Evolutionary conservation across 768 basidiomycete species (phyloP).

Genomic region (Phanerodontia chrysosporium): DNA sequence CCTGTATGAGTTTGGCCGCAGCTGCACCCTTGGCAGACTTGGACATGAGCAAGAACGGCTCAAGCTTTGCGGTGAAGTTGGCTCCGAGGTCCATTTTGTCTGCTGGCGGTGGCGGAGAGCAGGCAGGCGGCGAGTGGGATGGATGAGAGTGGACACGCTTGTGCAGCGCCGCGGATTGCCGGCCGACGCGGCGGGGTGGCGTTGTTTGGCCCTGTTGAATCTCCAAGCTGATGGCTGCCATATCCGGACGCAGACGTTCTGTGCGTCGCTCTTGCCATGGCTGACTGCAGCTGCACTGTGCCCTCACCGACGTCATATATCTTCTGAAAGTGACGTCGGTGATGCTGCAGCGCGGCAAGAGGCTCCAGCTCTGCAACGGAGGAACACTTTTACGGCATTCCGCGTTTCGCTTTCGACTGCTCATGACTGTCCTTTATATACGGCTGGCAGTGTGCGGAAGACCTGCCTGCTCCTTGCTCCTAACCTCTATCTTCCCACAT

Average conservation of each 20-base stretch:
- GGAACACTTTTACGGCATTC: neutral
- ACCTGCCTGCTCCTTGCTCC: neutral
- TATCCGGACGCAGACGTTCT: neutral
- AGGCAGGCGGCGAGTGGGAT: neutral
- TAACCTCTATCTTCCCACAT: neutral
- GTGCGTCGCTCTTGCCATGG: neutral
- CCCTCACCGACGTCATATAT: no score
- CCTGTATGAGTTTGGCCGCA: constrained; percentile 82
- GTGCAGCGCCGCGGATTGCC: neutral
- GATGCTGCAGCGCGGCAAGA: neutral
- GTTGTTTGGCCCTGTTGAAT: constrained; percentile 9
- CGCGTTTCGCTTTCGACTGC: neutral
- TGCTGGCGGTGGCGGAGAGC: neutral
- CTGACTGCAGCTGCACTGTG: neutral
- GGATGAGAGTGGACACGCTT: neutral
- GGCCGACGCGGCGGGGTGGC: neutral
- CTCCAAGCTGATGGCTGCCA: neutral
- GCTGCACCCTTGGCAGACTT: constrained; percentile 91
- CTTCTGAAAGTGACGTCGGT: no score
- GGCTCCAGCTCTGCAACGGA: neutral
- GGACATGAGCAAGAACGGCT: constrained; percentile 88
- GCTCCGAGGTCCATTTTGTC: constrained; percentile 56
- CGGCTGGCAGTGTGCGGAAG: neutral
- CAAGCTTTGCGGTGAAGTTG: constrained; percentile 65
- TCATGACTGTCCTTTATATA: neutral